Conservation (phyloP, 176 grass and related monocot species). For the Puccinellia tenuiflora region DNA sequence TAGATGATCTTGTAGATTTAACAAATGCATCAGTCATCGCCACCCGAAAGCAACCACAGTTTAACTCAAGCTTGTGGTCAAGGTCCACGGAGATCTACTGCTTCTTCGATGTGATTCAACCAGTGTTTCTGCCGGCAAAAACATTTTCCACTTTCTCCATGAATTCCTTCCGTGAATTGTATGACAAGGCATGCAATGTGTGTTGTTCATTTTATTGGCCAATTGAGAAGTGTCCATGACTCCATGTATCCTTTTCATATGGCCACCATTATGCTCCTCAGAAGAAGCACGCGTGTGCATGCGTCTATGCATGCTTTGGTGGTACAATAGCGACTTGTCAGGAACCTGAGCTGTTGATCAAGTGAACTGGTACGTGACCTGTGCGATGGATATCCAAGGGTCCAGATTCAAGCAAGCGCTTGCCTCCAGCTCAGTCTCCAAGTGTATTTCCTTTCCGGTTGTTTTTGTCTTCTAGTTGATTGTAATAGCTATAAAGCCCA, state of each 20-base stretch:
- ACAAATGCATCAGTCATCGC: too few species aligned
- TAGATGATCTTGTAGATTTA: too few species aligned
- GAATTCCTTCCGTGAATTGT: neutral
- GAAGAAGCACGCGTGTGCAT: neutral
- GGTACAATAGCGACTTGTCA: conserved; percentile 24
- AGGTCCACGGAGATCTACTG: neutral
- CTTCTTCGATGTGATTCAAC: neutral
- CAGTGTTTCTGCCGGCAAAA: neutral
- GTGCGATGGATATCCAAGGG: too few species aligned
- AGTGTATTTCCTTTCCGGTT: too few species aligned
- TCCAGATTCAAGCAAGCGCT: too few species aligned
- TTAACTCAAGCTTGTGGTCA: neutral
- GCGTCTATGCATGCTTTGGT: conserved; percentile 17
- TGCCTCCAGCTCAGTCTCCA: too few species aligned
- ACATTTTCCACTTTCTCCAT: neutral
- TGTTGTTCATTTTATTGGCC: too few species aligned
- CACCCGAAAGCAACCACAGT: neutral
- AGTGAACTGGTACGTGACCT: too few species aligned
- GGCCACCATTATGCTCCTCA: conserved; percentile 9
- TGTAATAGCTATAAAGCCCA: too few species aligned
- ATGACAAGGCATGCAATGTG: neutral
- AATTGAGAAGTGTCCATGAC: neutral
- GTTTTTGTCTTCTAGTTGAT: too few species aligned
- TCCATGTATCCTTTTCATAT: conserved; percentile 2
- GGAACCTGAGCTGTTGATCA: too few species aligned